Percentiles rank a stretch among this genome's conserved stretches.
phyloP scores from a whole-genome alignment of 2,329 filamentous ascomycete species.

The Ascochyta fabae region DNA sequence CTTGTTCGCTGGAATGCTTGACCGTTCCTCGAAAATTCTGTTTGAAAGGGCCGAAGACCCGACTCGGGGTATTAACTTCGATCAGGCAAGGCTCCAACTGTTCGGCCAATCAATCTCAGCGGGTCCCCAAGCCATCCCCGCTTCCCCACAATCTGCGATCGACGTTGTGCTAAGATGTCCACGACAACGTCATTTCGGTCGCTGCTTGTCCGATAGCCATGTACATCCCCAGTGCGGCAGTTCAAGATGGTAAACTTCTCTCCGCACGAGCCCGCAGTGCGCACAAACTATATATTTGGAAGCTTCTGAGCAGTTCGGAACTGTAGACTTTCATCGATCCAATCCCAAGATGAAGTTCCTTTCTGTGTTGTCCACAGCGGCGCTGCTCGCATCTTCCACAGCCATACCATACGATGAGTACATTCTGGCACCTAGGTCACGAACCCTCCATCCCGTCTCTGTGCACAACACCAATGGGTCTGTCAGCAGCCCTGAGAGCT shows the following conservation, averaged over 20 bases:
- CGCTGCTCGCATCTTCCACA: conserved; percentile 1
- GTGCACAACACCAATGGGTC: conserved; percentile 51
- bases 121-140: neutral
- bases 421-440: conserved; percentile 51
- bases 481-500: conserved; percentile 43
- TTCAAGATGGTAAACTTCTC: neutral
- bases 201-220: conserved; percentile 6
- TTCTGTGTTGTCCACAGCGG: neutral
- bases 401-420: conserved; percentile 48
- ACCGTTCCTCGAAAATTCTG: neutral
- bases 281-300: neutral
- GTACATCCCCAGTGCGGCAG: neutral
- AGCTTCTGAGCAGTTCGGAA: neutral
- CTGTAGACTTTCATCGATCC: neutral
- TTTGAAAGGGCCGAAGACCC: neutral
- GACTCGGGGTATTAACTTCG: neutral
- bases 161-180: neutral
- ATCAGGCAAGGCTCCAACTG: neutral
- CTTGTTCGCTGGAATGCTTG: conserved; percentile 2
- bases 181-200: conserved; percentile 13
- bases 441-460: conserved; percentile 38
- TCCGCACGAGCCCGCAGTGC: neutral
- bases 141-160: conserved; percentile 16
- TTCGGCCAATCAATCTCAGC: neutral
- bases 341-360: conserved; percentile 3